phyloP scores from a whole-genome alignment of 1,284 basidiomycete species.

The Trichosporon sp. region DNA sequence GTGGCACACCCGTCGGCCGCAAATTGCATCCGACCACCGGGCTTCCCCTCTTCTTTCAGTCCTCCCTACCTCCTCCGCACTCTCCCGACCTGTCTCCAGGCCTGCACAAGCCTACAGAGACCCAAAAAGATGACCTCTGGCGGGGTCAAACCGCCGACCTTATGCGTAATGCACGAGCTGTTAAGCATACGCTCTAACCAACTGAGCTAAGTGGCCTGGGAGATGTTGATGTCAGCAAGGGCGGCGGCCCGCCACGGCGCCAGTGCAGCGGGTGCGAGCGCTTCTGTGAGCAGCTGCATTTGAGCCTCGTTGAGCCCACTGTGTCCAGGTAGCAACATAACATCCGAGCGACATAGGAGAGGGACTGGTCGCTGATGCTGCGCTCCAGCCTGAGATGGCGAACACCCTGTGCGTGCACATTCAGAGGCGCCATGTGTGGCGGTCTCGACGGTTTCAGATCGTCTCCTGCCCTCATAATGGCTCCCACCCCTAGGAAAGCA shows the following conservation, averaged over 20 bases:
- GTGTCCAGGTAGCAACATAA: too few relatives aligned
- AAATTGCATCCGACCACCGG: too few relatives aligned
- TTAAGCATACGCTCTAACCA: not conserved
- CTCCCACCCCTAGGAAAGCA: too few relatives aligned
- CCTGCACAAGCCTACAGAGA: not conserved
- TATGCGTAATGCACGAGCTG: not conserved
- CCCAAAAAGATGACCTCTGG: not conserved
- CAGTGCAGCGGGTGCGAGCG: not conserved
- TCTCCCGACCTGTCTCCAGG: not conserved
- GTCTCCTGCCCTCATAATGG: too few relatives aligned
- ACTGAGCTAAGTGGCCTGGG: not conserved
- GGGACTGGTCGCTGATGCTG: too few relatives aligned
- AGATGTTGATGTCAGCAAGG: not conserved
- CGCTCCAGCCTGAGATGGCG: too few relatives aligned
- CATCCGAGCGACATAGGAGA: too few relatives aligned
- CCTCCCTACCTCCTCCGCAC: not conserved
- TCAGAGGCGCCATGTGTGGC: too few relatives aligned
- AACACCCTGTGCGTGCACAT: too few relatives aligned
- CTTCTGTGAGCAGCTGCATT: too few relatives aligned
- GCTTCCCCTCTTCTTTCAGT: not conserved
- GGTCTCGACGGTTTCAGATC: too few relatives aligned
- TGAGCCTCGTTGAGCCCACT: too few relatives aligned
- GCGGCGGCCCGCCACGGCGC: not conserved
- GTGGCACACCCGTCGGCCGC: not conserved
- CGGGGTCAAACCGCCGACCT: not conserved